Evolutionary conservation across 257 asterid species (phyloP).

Genomic region (Solanum lycopersicoides): DNA sequence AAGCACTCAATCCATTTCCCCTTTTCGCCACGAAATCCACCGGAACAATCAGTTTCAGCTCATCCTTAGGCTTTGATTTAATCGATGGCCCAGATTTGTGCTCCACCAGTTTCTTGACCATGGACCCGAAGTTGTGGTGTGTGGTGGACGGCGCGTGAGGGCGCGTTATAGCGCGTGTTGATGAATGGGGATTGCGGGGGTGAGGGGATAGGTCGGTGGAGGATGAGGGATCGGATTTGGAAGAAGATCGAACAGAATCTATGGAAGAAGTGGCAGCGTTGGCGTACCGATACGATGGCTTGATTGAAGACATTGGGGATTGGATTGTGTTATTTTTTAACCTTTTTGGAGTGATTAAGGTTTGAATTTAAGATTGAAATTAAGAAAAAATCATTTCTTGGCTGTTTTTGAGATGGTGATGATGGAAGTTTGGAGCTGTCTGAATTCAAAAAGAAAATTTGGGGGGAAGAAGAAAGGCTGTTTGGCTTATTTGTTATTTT

Average conservation of each 20-base stretch:
- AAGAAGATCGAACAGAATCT: conserved; percentile 30
- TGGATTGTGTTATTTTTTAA: neutral
- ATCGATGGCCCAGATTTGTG: conserved; percentile 12
- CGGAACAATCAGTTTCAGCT: conserved; percentile 25
- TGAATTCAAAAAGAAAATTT: conserved; percentile 11
- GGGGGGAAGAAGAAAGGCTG: neutral
- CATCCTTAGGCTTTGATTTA: conserved; percentile 19
- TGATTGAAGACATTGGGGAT: conserved; percentile 54
- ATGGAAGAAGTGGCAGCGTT: conserved; percentile 8
- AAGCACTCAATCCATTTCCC: conserved; percentile 41
- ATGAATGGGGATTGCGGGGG: too few species aligned
- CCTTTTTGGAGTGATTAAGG: conserved; percentile 6
- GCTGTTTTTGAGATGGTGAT: neutral
- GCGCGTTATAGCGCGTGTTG: conserved; percentile 41
- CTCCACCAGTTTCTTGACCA: conserved; percentile 71
- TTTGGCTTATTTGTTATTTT: neutral
- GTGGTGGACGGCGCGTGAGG: conserved; percentile 7
- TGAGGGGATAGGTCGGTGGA: conserved; percentile 27
- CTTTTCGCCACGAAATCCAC: conserved; percentile 40
- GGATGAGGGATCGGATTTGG: conserved; percentile 69
- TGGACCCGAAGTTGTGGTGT: conserved; percentile 30
- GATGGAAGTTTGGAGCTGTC: conserved; percentile 14
- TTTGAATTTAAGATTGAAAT: conserved; percentile 1
- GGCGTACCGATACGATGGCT: conserved; percentile 67
- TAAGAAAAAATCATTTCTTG: neutral